phyloP scores from a whole-genome alignment of 148 eudicot species.

The Amaranthus cruentus region DNA sequence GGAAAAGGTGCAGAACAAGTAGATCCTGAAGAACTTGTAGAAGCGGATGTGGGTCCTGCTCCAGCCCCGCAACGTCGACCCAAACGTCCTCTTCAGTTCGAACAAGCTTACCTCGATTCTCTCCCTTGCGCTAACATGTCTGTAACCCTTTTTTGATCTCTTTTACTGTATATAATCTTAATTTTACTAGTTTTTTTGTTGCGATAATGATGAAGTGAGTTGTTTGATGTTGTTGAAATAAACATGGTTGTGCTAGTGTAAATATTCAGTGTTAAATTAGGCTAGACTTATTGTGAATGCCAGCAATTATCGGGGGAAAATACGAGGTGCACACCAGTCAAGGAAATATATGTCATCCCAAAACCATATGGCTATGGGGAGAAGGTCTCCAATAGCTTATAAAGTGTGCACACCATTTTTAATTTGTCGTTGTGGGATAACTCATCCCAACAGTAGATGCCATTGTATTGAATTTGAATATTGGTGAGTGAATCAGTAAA shows the following conservation, averaged over 20 bases:
- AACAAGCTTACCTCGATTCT: conserved; percentile 85
- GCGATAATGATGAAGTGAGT: not conserved
- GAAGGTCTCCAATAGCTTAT: not conserved
- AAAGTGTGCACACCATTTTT: not conserved
- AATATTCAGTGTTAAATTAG: too few relatives aligned
- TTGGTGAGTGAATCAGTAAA: not conserved
- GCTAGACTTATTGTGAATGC: not conserved
- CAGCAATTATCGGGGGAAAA: not conserved
- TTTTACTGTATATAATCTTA: conserved; percentile 17
- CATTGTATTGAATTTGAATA: not conserved
- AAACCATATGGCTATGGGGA: too few relatives aligned
- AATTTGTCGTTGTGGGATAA: not conserved
- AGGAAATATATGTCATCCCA: too few relatives aligned
- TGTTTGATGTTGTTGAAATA: not conserved
- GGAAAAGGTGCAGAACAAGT: not conserved
- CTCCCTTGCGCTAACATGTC: conserved; percentile 88
- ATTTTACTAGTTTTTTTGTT: not conserved
- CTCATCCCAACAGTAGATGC: too few relatives aligned
- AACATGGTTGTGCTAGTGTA: not conserved
- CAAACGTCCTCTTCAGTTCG: conserved; percentile 93
- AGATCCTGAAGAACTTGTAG: conserved; percentile 25
- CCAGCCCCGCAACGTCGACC: conserved; percentile 71
- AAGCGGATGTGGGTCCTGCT: conserved; percentile 56
- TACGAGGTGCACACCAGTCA: too few relatives aligned
- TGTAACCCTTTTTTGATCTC: conserved; percentile 21